Evolutionary conservation across 2,329 filamentous ascomycete genomes (phyloP).

Genomic region (Cladorrhinum sp.): DNA sequence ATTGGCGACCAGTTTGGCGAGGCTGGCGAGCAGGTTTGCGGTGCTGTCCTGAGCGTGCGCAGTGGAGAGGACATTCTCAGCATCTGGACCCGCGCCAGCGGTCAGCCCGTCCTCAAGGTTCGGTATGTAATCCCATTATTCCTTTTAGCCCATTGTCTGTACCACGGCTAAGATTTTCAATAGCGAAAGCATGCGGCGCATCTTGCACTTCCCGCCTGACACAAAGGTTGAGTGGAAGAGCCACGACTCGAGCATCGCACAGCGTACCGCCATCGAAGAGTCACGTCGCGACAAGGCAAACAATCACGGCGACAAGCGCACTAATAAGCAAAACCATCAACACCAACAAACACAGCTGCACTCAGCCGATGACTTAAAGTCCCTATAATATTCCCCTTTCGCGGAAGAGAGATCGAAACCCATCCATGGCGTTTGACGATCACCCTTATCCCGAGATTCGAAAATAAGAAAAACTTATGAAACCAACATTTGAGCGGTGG

Average conservation of each 20-base stretch:
- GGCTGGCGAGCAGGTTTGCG: conserved; percentile 89
- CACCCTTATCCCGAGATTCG: neutral
- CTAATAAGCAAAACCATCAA: conserved; percentile 34
- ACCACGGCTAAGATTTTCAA: conserved; percentile 22
- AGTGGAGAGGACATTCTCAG: conserved; percentile 96
- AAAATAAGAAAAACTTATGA: neutral
- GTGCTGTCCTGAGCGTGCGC: conserved; percentile 87
- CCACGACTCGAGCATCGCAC: conserved; percentile 92
- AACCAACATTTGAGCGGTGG: neutral
- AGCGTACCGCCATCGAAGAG: conserved; percentile 86
- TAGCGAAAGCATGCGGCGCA: conserved; percentile 90
- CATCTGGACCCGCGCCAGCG: conserved; percentile 94
- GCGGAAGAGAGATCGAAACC: neutral
- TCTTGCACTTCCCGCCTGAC: conserved; percentile 80
- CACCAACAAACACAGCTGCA: conserved; percentile 17
- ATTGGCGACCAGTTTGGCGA: conserved; percentile 93
- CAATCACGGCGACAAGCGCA: conserved; percentile 33
- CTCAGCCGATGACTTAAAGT: neutral
- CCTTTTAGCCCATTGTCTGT: conserved; percentile 8
- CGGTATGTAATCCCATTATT: conserved; percentile 55
- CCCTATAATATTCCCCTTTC: neutral
- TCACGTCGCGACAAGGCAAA: conserved; percentile 78
- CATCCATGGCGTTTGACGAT: neutral
- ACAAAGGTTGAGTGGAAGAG: conserved; percentile 94
- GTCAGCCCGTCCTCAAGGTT: conserved; percentile 92